Conservation (phyloP, 2,329 filamentous ascomycete species). For the Hypocrella siamensis region DNA sequence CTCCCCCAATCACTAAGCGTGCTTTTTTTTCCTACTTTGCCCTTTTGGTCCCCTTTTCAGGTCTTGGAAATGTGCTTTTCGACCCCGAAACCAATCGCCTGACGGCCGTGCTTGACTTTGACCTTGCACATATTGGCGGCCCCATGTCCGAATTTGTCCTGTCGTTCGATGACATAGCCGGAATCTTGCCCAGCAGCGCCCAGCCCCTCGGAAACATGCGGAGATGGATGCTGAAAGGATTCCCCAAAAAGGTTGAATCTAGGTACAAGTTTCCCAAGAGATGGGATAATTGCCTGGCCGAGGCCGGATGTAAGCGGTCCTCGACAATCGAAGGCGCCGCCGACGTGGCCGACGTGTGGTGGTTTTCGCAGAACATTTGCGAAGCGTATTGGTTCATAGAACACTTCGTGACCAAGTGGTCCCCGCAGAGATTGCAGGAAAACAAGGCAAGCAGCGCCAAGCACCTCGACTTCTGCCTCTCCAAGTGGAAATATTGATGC, state of each 20-base stretch:
- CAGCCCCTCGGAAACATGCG: background rate
- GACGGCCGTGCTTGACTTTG: background rate
- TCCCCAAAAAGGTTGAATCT: background rate
- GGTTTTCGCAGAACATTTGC: background rate
- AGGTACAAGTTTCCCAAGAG: background rate
- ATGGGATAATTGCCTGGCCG: background rate
- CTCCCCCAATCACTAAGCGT: too few species aligned
- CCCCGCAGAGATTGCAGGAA: background rate
- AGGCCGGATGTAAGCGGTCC: background rate
- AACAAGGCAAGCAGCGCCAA: background rate
- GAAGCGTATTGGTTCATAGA: slow-evolving; percentile 1
- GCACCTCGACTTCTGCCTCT: background rate
- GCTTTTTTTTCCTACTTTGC: too few species aligned
- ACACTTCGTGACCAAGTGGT: background rate
- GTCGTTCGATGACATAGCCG: background rate
- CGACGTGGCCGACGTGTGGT: background rate
- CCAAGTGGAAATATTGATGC: too few species aligned
- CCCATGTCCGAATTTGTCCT: background rate
- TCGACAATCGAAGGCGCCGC: background rate
- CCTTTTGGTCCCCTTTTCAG: too few species aligned
- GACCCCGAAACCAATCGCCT: background rate
- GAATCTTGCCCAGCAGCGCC: background rate
- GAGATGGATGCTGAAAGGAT: background rate
- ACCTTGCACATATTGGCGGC: background rate
- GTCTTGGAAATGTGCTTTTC: background rate